Evolutionary conservation across 2,329 filamentous ascomycete species (phyloP).

Genomic region (Chaetoscypha palmicola): DNA sequence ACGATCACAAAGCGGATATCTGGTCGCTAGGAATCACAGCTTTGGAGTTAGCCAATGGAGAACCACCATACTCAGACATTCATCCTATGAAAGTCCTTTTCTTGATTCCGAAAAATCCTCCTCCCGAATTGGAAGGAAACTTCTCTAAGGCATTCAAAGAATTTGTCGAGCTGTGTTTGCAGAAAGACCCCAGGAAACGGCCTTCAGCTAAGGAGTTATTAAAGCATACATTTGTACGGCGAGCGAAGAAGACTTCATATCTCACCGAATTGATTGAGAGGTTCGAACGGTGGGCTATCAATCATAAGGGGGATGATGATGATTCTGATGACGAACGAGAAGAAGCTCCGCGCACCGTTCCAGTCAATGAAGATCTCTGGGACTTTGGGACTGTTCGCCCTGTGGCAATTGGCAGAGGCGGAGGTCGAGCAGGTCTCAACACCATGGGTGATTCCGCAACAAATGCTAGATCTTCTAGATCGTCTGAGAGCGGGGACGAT

Average conservation of each 20-base stretch:
- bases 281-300: conserved; percentile 78
- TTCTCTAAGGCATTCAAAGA: conserved; percentile 81
- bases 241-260: conserved; percentile 93
- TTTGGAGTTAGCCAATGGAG: conserved; percentile 82
- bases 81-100: conserved; percentile 99
- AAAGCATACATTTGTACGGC: conserved; percentile 82
- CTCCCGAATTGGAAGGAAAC: conserved; percentile 72
- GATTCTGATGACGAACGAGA: conserved; percentile 50
- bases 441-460: conserved; percentile 75
- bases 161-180: conserved; percentile 75
- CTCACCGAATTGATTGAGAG: conserved; percentile 92
- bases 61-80: conserved; percentile 92
- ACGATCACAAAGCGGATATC: conserved; percentile 96
- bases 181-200: conserved; percentile 81
- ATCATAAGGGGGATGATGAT: conserved; percentile 66
- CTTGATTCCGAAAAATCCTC: conserved; percentile 88
- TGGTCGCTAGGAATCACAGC: conserved; percentile 96
- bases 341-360: conserved; percentile 37
- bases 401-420: conserved; percentile 56
- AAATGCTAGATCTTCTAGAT: conserved; percentile 60
- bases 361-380: conserved; percentile 80
- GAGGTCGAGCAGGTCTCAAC: conserved; percentile 53
- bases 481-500: conserved; percentile 42
- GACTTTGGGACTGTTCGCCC: conserved; percentile 95
- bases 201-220: conserved; percentile 82